phyloP scores from a whole-genome alignment of 768 basidiomycete genomes.

The Suillus hirtellus region DNA sequence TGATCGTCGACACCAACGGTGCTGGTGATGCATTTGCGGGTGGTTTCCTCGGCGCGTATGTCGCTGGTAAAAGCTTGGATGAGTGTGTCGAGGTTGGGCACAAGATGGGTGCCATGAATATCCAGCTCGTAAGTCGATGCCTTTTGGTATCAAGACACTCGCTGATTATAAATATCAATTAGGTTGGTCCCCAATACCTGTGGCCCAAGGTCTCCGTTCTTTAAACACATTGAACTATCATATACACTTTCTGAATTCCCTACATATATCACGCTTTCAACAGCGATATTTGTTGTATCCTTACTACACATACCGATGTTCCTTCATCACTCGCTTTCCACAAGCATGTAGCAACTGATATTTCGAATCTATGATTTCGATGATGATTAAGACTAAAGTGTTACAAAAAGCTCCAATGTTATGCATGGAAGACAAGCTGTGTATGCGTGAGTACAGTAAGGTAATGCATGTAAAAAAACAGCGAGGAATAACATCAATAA shows the following conservation, averaged over 20 bases:
- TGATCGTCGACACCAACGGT: conserved; percentile 96
- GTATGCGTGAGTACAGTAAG: conserved; percentile 23
- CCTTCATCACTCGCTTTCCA: conserved; percentile 32
- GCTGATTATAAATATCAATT: conserved; percentile 6
- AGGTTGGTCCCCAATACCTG: conserved; percentile 58
- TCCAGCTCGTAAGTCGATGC: conserved; percentile 62
- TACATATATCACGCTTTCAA: conserved; percentile 37
- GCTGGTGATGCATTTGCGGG: conserved; percentile 98
- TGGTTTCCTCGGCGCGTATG: conserved; percentile 87
- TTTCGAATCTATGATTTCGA: conserved; percentile 7
- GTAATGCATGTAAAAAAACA: conserved; percentile 17
- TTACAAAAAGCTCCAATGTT: conserved; percentile 10
- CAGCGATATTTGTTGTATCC: conserved; percentile 33
- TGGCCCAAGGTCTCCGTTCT: conserved; percentile 58
- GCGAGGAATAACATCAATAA: conserved; percentile 18
- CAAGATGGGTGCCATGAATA: conserved; percentile 81
- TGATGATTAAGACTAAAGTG: conserved; percentile 8
- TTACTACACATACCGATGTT: conserved; percentile 20
- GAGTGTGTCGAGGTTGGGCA: conserved; percentile 86
- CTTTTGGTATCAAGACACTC: neutral
- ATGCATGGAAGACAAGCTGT: conserved; percentile 12
- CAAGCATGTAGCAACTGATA: conserved; percentile 34
- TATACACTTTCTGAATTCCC: neutral
- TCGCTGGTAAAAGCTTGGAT: conserved; percentile 74
- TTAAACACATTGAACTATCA: conserved; percentile 17